Conservation (phyloP, 1,284 basidiomycete genomes). For the Ustilago sp. region DNA sequence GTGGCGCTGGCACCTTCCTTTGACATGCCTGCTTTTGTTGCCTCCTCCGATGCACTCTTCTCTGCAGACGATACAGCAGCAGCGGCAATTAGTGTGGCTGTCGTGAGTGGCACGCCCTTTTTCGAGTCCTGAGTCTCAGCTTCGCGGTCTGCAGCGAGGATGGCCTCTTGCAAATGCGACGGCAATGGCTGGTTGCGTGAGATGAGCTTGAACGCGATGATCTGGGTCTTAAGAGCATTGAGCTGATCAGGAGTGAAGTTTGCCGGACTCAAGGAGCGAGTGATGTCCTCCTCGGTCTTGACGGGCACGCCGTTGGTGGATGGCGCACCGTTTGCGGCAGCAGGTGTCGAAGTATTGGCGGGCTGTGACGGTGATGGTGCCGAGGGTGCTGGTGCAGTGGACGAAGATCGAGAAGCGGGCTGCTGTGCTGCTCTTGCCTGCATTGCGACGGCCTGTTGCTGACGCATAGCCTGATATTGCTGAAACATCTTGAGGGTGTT, state of each 20-base stretch:
- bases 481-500: constrained; percentile 66
- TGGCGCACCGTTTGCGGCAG: constrained; percentile 22
- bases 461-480: constrained; percentile 63
- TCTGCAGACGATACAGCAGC: constrained; percentile 71
- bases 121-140: constrained; percentile 70
- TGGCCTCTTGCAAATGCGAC: constrained; percentile 81
- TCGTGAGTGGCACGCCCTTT: constrained; percentile 72
- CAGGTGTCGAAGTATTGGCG: constrained; percentile 25
- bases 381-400: constrained; percentile 23
- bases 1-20: constrained; percentile 29
- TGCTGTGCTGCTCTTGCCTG: constrained; percentile 40
- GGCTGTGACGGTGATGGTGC: constrained; percentile 35
- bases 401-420: constrained; percentile 3
- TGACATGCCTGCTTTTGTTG: constrained; percentile 48
- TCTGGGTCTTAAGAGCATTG: constrained; percentile 84
- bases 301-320: constrained; percentile 39
- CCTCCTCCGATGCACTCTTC: constrained; percentile 76
- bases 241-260: constrained; percentile 82
- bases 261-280: constrained; percentile 50
- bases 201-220: constrained; percentile 88
- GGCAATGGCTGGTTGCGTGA: constrained; percentile 84
- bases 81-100: constrained; percentile 83
- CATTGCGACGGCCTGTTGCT: constrained; percentile 60
- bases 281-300: constrained; percentile 43
- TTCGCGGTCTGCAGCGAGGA: constrained; percentile 71